Evolutionary conservation across 139 green algal genomes (phyloP), one percentile per base, ranked within the genome.

Genomic region (Diplosphaera chodatii): DNA sequence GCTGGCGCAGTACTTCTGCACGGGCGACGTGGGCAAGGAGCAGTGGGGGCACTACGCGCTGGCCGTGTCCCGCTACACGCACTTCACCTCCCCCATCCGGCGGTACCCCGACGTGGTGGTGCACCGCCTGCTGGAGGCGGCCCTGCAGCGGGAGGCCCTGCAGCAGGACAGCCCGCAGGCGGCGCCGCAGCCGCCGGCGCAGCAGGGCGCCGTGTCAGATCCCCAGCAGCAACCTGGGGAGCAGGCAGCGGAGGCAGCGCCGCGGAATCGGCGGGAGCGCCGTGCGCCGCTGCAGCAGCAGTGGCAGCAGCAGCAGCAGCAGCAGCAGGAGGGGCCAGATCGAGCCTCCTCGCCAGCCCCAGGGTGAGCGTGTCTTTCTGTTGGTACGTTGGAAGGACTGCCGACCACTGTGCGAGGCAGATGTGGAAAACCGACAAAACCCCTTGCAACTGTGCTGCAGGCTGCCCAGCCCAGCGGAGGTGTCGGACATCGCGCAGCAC

Each of bases 41-140:
- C 40, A 40, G 65, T 83, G 67, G 77, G 56, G 25, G 10, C 92
- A 97, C 78, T 97, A 94, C 73, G 92, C 86, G 4, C 85, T 97
- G 64, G 91, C 92, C 0, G 71, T 96, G 2, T 41, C 74, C 0
- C 75, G 74, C 40, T 97, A 97, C 87, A 96, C 92, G 40, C 91
- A 97, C 84, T 97, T 97, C 82, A 97, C 91, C 0, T 96, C 89
- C 0, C 92, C 91, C 70, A 97, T 96, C 79, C 82, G 87, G 16
- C 84, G 92, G 23, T 97, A 98, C 74, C 89, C 93, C 10, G 93
- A 98, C 69, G 78, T 97, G 3, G 62, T 97, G 3, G 93, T 97
- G 66, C 93, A 98, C 76, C 85, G 93, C 13, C 77, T 92, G 65
- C 80, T 97, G 69, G 77, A 80, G 1, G 89, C 86, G 1, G 85